A percentile compares a stretch with the other conserved stretches of the same genome.
phyloP scores from a whole-genome alignment of 495 filamentous ascomycete species.

The Penicillium roqueforti region DNA sequence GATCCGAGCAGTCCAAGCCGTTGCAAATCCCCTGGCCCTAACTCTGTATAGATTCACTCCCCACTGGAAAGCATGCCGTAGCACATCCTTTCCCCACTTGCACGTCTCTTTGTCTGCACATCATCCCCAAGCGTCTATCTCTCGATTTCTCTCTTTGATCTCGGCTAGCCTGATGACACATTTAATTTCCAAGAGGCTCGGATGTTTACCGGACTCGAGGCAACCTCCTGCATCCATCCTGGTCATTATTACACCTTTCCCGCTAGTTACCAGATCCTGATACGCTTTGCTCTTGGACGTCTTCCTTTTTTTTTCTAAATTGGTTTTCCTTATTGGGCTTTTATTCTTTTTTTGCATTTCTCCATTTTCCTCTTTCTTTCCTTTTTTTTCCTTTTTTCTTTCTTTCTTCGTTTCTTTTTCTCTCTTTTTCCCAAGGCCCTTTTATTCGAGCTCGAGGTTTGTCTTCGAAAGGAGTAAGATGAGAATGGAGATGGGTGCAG shows the following conservation, averaged over 20 bases:
- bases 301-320: not conserved
- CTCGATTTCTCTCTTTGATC: constrained; percentile 10
- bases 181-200: constrained; percentile 17
- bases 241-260: constrained; percentile 44
- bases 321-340: constrained; percentile 3
- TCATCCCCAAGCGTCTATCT: constrained; percentile 14
- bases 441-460: constrained; percentile 7
- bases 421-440: constrained; percentile 9
- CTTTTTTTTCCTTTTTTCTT: constrained; percentile 8
- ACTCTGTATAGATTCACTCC: constrained; percentile 17
- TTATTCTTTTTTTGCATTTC: not conserved
- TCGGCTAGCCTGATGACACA: constrained; percentile 17
- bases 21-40: constrained; percentile 2
- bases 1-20: constrained; percentile 17
- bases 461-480: constrained; percentile 6
- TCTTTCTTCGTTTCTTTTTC: constrained; percentile 17
- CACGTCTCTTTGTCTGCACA: constrained; percentile 5
- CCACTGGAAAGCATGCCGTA: constrained; percentile 1
- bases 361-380: not conserved
- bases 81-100: constrained; percentile 9
- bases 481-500: constrained; percentile 35
- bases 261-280: constrained; percentile 36
- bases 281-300: not conserved
- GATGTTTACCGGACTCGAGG: constrained; percentile 20
- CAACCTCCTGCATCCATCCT: constrained; percentile 37